Conservation (phyloP, 192 early-diverging fungal species). For the Backusella psychrophila region DNA sequence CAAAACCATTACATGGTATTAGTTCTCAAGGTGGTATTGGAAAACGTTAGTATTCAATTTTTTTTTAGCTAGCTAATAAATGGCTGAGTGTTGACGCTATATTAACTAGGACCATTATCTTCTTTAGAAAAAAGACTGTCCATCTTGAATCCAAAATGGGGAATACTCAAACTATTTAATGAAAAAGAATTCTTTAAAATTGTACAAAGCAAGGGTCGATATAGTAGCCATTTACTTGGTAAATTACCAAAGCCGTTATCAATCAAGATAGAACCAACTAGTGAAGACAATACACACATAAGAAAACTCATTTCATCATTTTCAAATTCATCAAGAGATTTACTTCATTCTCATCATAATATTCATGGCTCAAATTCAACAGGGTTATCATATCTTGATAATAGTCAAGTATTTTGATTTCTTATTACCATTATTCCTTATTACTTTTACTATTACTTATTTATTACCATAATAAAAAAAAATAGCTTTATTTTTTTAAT, state of each 20-base stretch:
- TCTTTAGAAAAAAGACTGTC: constrained; percentile 28
- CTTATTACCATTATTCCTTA: background rate
- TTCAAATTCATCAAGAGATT: background rate
- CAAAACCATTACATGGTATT: constrained; percentile 29
- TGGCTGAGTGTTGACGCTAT: constrained; percentile 4
- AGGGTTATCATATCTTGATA: background rate
- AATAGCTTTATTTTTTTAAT: background rate
- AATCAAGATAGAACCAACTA: background rate
- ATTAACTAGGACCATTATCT: constrained; percentile 7
- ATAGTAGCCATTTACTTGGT: constrained; percentile 6
- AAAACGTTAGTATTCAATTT: constrained; percentile 16
- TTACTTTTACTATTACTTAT: background rate
- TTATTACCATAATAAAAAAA: background rate
- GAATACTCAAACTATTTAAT: constrained; percentile 33
- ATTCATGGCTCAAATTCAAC: background rate
- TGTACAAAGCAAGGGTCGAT: constrained; percentile 14
- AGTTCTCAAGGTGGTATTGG: constrained; percentile 29
- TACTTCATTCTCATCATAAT: background rate
- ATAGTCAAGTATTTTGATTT: background rate
- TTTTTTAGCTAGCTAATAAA: background rate
- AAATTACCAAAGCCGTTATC: constrained; percentile 12
- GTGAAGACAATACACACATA: background rate
- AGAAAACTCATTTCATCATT: background rate
- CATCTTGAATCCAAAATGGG: constrained; percentile 31
- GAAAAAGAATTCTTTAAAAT: constrained; percentile 31